These are phyloP conservation scores for Alopecurus myosuroides DNA, from an alignment of 176 grass and related monocot genomes.

Conservation along the genomic window DNA sequence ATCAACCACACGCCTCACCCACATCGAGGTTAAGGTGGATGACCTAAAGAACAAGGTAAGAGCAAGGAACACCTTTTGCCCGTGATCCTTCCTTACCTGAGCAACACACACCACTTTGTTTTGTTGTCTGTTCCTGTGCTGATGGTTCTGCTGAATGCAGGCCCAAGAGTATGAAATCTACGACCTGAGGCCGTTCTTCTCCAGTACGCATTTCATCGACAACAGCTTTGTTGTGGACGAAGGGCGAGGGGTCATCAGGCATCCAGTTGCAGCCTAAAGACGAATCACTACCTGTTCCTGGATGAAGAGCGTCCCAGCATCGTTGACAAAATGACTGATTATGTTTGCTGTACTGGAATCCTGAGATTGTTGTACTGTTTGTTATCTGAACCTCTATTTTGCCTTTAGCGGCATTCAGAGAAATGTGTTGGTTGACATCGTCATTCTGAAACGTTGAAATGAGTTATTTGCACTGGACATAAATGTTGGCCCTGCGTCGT, in stretches of 20 bases:
- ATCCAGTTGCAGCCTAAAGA: slow-evolving; percentile 45
- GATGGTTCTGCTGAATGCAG: slow-evolving; percentile 26
- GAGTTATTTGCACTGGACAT: neutral
- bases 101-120: neutral
- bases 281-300: neutral
- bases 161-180: slow-evolving; percentile 95
- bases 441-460: neutral
- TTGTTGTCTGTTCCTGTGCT: neutral
- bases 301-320: neutral
- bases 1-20: slow-evolving; percentile 41
- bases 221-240: slow-evolving; percentile 86
- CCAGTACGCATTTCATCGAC: slow-evolving; percentile 65
- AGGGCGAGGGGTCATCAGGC: slow-evolving; percentile 61
- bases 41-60: slow-evolving; percentile 82
- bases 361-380: neutral
- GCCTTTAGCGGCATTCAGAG: neutral
- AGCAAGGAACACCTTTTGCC: neutral
- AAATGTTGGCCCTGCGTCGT: no score
- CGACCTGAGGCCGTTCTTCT: slow-evolving; percentile 87
- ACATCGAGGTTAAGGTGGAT: slow-evolving; percentile 76
- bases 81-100: neutral
- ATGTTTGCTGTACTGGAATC: neutral
- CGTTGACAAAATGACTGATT: neutral
- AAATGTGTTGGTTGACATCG: neutral
- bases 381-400: neutral